phyloP scores from a whole-genome alignment of 2,329 filamentous ascomycete species.

The Diaporthe sp. region DNA sequence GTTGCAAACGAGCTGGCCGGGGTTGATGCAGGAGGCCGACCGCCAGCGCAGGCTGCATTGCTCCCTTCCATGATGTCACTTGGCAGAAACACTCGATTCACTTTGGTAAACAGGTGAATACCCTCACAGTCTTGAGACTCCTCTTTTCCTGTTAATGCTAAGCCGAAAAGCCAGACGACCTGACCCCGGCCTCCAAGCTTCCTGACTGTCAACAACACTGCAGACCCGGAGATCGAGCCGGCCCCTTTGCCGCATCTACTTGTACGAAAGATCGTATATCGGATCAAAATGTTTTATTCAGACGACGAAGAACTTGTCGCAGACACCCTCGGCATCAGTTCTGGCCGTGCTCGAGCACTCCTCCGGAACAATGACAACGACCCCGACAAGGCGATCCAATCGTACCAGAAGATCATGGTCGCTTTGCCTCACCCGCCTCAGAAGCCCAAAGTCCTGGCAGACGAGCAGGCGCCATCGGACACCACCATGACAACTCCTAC shows the following conservation, averaged over 20 bases:
- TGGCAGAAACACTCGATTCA: neutral
- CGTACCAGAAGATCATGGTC: neutral
- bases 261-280: too few relatives aligned
- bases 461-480: neutral
- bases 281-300: neutral
- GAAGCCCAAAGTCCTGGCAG: neutral
- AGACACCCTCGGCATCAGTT: neutral
- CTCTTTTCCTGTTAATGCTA: neutral
- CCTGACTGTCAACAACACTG: neutral
- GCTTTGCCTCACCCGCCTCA: neutral
- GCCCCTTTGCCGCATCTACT: neutral
- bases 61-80: neutral
- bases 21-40: slow-evolving; percentile 7
- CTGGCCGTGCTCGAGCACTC: slow-evolving; percentile 2
- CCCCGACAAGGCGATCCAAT: neutral
- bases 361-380: neutral
- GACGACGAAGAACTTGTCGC: neutral
- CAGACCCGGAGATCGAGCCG: neutral
- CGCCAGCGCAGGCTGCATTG: neutral
- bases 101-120: neutral
- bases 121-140: neutral
- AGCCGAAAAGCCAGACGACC: neutral
- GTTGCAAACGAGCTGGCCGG: neutral
- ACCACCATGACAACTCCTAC: neutral
- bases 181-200: neutral